Percentiles rank a stretch among this genome's conserved stretches.
phyloP scores from a whole-genome alignment of 2,329 filamentous ascomycete species.

The Fusarium anthophilum region DNA sequence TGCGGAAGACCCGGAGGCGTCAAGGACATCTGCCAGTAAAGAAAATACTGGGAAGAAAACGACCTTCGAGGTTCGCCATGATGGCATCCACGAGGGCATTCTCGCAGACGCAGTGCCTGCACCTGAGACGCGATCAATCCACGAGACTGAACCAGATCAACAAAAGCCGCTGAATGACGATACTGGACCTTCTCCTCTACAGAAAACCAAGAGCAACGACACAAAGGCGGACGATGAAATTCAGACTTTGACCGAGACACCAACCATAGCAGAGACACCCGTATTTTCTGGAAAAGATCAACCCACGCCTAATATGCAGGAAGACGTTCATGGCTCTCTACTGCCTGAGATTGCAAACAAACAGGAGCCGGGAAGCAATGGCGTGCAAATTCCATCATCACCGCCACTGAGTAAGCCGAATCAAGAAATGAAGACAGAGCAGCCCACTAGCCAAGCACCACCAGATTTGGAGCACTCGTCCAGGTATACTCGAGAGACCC shows the following conservation, averaged over 20 bases:
- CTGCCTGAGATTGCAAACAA: background rate
- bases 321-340: background rate
- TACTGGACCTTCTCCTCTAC: background rate
- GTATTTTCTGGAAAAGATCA: background rate
- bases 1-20: background rate
- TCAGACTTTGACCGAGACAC: background rate
- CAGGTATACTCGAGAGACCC: background rate
- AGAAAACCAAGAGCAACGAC: background rate
- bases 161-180: slow-evolving; percentile 4
- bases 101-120: background rate
- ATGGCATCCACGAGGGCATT: background rate
- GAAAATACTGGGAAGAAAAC: background rate
- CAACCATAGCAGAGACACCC: background rate
- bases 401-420: background rate
- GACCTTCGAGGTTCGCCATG: background rate
- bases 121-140: background rate
- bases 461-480: background rate
- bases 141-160: background rate
- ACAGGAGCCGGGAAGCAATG: background rate
- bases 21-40: background rate
- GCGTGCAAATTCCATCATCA: background rate
- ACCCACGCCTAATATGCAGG: background rate
- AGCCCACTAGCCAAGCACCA: background rate
- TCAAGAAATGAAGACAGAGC: background rate
- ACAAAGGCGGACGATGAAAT: slow-evolving; percentile 3